Evolutionary conservation across 306 rosid species (phyloP), one percentile per base, ranked within the genome.

Genomic region (Cicer yamashitae): DNA sequence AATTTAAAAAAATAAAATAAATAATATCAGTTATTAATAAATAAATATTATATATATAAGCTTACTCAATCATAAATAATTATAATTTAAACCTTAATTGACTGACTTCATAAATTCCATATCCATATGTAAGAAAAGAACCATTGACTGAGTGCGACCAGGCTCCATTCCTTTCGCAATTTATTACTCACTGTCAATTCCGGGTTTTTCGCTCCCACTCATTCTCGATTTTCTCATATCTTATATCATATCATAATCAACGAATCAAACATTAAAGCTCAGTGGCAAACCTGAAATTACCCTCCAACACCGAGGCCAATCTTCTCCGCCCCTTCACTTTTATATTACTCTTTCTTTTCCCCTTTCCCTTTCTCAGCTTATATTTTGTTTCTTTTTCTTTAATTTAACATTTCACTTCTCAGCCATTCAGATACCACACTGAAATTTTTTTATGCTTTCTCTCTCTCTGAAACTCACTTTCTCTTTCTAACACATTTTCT

Each of bases 321-420:
- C 39, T 14, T 56, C 48, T 67, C 67, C 74, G 2, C 14, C 25
- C 38, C 15, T 76, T 76, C 79, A 75, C 79, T 75, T 64, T 64
- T 75, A 20, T 52, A 57, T 57, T 20, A 63, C 67, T 62, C 70
- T 75, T 74, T 39, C 79, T 51, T 76, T 67, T 48, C 59, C 54
- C 67, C 79, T 75, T 76, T 67, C 59, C 59, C 54, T 76, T 76
- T 76, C 81, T 62, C 67, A 61, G 20, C 38, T 41, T 8, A 65
- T 12, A 65, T 52, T 76, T 70, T 70, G 10, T 14, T 37, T 70
- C 5, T 0, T 50, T 37, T 48, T 17, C 8, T 37, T 50, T 37
- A 6, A 30, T 30, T 30, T 30, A 30, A 4, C 34, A 30, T 54
- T 70, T 40, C 22, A 13, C 34, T 12, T 51, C 73, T 47, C 45